These are phyloP conservation scores for Fusarium zealandicum DNA, from an alignment of 2,329 filamentous ascomycete genomes.

Conservation along the genomic window DNA sequence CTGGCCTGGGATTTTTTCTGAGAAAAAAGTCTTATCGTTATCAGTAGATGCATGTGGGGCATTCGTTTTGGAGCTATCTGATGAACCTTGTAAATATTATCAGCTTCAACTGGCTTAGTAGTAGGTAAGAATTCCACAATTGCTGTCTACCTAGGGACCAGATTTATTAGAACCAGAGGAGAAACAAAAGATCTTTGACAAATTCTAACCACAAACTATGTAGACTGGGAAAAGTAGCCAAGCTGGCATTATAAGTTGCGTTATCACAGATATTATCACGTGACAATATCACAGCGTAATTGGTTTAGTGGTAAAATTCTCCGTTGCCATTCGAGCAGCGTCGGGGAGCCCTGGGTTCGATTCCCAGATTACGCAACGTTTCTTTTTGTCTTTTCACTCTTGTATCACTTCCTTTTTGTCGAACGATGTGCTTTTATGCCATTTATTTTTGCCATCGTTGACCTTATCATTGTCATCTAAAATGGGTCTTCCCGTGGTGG, in stretches of 20 bases:
- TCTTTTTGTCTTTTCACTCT: neutral
- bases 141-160: too few species aligned
- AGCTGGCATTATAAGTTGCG: too few species aligned
- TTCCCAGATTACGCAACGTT: slow-evolving; percentile 13
- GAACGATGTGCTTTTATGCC: too few species aligned
- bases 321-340: slow-evolving; percentile 16
- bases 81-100: too few species aligned
- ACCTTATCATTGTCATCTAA: too few species aligned
- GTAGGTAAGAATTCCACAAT: neutral
- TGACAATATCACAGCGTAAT: neutral
- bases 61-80: neutral
- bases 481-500: neutral
- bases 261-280: too few species aligned
- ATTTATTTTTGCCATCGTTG: too few species aligned
- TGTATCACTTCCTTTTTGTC: too few species aligned
- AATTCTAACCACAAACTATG: too few species aligned
- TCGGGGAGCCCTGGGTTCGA: slow-evolving; percentile 19
- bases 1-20: slow-evolving; percentile 35
- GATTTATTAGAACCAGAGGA: too few species aligned
- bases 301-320: slow-evolving; percentile 15
- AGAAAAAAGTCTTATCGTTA: slow-evolving; percentile 43
- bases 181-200: too few species aligned
- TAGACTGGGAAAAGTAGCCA: too few species aligned
- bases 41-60: slow-evolving; percentile 26
- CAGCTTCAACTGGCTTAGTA: neutral